Conservation (phyloP, 1,284 basidiomycete genomes). For the Sanghuangporus baumii region DNA sequence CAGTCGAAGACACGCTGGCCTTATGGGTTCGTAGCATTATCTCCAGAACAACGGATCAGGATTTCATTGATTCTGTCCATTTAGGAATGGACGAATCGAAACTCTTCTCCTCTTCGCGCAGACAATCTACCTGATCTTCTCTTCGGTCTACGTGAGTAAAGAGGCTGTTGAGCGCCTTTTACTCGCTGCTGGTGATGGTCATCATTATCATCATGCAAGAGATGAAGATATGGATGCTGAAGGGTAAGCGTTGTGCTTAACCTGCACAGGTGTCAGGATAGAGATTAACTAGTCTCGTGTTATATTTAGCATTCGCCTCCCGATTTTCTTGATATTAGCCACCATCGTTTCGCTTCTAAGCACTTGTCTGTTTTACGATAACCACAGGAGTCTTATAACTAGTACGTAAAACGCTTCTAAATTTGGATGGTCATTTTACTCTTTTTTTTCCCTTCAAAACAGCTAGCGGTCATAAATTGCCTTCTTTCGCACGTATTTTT, state of each 20-base stretch:
- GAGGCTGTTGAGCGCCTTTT: conserved; percentile 85
- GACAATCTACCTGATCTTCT: conserved; percentile 85
- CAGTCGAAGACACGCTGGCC: conserved; percentile 37
- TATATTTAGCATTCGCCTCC: conserved; percentile 58
- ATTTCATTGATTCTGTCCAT: not conserved
- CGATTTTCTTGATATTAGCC: conserved; percentile 52
- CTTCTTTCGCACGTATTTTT: conserved; percentile 10
- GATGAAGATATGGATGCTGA: conserved; percentile 36
- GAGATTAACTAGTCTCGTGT: not conserved
- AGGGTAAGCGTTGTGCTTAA: conserved; percentile 30
- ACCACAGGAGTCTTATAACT: conserved; percentile 63
- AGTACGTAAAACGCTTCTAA: conserved; percentile 37
- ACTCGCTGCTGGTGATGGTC: conserved; percentile 57
- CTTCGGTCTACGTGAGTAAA: conserved; percentile 89
- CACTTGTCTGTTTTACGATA: conserved; percentile 53
- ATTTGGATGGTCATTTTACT: conserved; percentile 29
- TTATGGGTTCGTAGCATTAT: conserved; percentile 55
- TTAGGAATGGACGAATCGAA: conserved; percentile 67
- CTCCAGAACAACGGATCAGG: not conserved
- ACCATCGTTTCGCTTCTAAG: conserved; percentile 50
- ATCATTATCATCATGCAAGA: conserved; percentile 57
- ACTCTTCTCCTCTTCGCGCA: conserved; percentile 85
- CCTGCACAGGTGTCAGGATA: not conserved
- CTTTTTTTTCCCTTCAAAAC: conserved; percentile 21
- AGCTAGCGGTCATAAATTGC: conserved; percentile 17